phyloP scores from a whole-genome alignment of 371 early-diverging fungal genomes.

The Haplosporangium sp. region DNA sequence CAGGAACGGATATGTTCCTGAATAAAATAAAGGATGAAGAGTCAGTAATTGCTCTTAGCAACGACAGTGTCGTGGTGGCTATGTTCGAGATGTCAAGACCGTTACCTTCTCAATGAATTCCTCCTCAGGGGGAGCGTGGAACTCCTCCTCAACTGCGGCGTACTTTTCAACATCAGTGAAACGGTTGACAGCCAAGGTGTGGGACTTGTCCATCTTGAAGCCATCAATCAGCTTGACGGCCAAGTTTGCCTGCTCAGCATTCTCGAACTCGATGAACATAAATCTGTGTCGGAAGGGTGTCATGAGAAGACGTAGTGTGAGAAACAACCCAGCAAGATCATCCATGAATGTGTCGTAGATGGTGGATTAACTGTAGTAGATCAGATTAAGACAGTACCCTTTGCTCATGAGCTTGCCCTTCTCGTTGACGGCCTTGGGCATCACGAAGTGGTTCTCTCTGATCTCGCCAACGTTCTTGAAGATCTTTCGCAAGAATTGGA shows the following conservation, averaged over 20 bases:
- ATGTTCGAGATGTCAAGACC: neutral
- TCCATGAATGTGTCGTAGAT: no score
- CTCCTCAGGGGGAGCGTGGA: conserved; percentile 74
- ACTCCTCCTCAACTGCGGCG: conserved; percentile 80
- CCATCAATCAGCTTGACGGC: conserved; percentile 86
- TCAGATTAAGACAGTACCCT: conserved; percentile 64
- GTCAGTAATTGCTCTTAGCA: no score
- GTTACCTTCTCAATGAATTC: conserved; percentile 69
- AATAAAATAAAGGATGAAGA: neutral
- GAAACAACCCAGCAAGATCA: no score
- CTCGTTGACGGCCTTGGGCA: conserved; percentile 86
- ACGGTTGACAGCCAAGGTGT: conserved; percentile 85
- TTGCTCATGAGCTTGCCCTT: conserved; percentile 80
- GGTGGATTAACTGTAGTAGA: no score
- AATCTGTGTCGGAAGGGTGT: conserved; percentile 63
- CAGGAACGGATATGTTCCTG: conserved; percentile 91
- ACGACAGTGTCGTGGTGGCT: no score
- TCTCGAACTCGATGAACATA: conserved; percentile 94
- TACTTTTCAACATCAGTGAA: conserved; percentile 94
- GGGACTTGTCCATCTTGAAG: conserved; percentile 84
- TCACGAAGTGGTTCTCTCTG: conserved; percentile 84
- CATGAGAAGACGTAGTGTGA: neutral
- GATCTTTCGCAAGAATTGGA: conserved; percentile 81
- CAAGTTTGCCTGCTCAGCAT: conserved; percentile 83
- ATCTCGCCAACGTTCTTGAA: conserved; percentile 86